A percentile compares a stretch with the other conserved stretches of the same genome.
Evolutionary conservation across 1,284 basidiomycete species (phyloP).

Genomic region (Sanguinoderma infundibulare): DNA sequence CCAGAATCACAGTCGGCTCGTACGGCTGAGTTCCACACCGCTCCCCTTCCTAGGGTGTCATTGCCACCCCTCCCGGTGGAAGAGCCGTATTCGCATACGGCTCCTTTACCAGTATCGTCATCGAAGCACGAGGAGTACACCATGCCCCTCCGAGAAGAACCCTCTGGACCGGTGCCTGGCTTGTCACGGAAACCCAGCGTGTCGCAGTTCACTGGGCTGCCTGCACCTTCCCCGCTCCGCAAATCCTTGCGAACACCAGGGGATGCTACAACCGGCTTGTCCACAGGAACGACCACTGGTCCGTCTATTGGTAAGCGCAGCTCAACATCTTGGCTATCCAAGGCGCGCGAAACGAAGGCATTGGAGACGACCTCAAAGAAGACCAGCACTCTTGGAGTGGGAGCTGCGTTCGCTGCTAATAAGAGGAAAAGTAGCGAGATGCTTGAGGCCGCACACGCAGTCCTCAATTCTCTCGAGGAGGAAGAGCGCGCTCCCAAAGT

Average conservation of each 20-base stretch:
- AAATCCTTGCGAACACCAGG: constrained; percentile 62
- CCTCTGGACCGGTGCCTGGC: constrained; percentile 18
- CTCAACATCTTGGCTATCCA: constrained; percentile 68
- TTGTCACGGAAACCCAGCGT: constrained; percentile 40
- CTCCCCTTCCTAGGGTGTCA: constrained; percentile 23
- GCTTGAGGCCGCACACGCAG: constrained; percentile 31
- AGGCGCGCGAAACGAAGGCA: constrained; percentile 76
- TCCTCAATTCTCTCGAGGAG: constrained; percentile 26
- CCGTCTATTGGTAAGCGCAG: constrained; percentile 62
- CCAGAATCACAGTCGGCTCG: constrained; percentile 1
- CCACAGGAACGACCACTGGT: constrained; percentile 45
- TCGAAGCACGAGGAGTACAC: constrained; percentile 28
- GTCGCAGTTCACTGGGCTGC: constrained; percentile 57
- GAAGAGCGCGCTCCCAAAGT: constrained; percentile 53
- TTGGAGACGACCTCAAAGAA: constrained; percentile 58
- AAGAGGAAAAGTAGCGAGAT: constrained; percentile 76
- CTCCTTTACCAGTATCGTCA: constrained; percentile 34
- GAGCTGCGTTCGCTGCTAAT: constrained; percentile 12
- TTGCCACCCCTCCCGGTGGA: constrained; percentile 16
- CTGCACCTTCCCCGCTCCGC: constrained; percentile 67
- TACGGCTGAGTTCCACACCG: constrained; percentile 18
- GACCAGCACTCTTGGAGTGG: constrained; percentile 30
- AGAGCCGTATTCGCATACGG: constrained; percentile 25
- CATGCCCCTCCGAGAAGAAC: constrained; percentile 34
- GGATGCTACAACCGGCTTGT: constrained; percentile 46